Evolutionary conservation across 2,329 filamentous ascomycete species (phyloP), one percentile per base, ranked within the genome.

Genomic region (Coniochaeta prunicola): DNA sequence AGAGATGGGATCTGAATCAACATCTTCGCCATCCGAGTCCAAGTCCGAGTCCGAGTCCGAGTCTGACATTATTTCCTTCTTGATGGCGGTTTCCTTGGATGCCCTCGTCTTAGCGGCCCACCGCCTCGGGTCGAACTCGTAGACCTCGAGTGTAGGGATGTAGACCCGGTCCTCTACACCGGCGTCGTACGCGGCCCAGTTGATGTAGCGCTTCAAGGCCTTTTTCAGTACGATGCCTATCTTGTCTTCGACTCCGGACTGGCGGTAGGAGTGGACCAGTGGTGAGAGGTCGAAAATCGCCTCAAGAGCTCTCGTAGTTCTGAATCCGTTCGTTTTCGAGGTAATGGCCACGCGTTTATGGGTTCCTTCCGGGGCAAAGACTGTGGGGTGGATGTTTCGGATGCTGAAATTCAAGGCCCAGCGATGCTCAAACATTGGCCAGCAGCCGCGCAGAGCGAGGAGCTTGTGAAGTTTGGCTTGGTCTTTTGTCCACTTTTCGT

Each of bases 371-470:
- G 66, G 66, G 10, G 70, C 66, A 59, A 72, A 74, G 19, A 74
- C 65, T 21, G 67, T 62, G 8, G 66, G 65, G 7, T 68, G 67
- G 59, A 73, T 63, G 2, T 70, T 69, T 60, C 71, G 69, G 54
- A 70, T 71, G 56, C 65, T 62, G 58, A 72, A 71, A 59, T 69
- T 66, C 57, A 68, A 59, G 34, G 59, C 60, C 72, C 71, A 73
- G 13, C 61, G 63, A 2, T 66, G 68, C 12, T 69, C 67, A 57
- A 74, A 64, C 63, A 74, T 66, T 4, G 71, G 71, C 57, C 73
- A 70, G 33, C 66, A 61, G 1, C 72, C 72, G 50, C 71, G 69
- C 59, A 74, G 66, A 17, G 67, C 68, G 24, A 73, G 63, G 54
- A 73, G 64, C 48, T 67, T 70, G 63, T 73, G 71, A 21, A 73